A percentile compares a stretch with the other conserved stretches of the same genome.
phyloP scores from a whole-genome alignment of 352 stramenopile genomes.

The Phytophthora pisi region DNA sequence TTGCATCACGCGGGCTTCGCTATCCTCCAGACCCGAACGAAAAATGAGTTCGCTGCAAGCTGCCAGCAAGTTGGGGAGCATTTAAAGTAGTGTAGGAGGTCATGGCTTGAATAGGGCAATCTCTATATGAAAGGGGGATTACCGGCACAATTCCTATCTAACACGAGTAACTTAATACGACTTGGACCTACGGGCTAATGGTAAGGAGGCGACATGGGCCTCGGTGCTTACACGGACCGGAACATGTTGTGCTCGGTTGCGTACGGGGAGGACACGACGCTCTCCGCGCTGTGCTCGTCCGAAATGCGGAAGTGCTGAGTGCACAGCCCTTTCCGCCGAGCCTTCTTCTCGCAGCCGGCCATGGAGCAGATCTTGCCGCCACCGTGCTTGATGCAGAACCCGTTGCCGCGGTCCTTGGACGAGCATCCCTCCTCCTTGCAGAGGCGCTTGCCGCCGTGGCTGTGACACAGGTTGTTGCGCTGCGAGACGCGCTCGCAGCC shows the following conservation, averaged over 20 bases:
- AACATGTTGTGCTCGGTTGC: slow-evolving; percentile 25
- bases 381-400: slow-evolving; percentile 86
- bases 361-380: slow-evolving; percentile 85
- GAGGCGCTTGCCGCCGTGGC: slow-evolving; percentile 81
- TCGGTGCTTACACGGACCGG: slow-evolving; percentile 31
- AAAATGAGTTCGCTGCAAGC: no score
- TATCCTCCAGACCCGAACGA: no score
- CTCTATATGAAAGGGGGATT: slow-evolving; percentile 23
- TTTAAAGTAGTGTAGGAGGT: neutral
- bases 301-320: slow-evolving; percentile 79
- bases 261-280: slow-evolving; percentile 21
- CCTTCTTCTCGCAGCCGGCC: slow-evolving; percentile 79
- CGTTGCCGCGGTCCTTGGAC: slow-evolving; percentile 84
- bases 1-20: neutral
- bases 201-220: slow-evolving; percentile 12
- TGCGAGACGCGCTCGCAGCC: slow-evolving; percentile 81
- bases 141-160: slow-evolving; percentile 26
- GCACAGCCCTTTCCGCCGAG: slow-evolving; percentile 79
- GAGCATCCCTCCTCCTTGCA: slow-evolving; percentile 80
- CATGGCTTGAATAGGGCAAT: slow-evolving; percentile 5
- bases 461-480: slow-evolving; percentile 85
- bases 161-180: slow-evolving; percentile 41
- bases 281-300: slow-evolving; percentile 38
- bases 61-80: no score
- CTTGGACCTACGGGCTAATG: slow-evolving; percentile 29